Percentiles rank a stretch among this genome's conserved stretches.
phyloP scores from a whole-genome alignment of 306 rosid species.

The Rosa rugosa region DNA sequence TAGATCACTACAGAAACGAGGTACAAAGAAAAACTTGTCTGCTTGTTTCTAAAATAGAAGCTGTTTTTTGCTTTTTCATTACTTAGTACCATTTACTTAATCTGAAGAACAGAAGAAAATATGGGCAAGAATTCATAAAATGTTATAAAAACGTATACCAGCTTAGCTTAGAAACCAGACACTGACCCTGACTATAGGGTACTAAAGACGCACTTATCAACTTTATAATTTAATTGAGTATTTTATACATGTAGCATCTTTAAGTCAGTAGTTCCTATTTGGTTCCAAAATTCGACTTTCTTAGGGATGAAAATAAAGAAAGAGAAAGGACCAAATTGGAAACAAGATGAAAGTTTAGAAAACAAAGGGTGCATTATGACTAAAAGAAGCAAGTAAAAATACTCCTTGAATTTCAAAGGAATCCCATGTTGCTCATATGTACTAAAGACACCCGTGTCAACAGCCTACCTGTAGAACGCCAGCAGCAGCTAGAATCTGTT shows the following conservation, averaged over 20 bases:
- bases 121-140: not conserved
- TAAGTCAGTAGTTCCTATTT: not conserved
- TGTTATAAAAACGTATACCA: not conserved
- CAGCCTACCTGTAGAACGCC: slow-evolving; percentile 70
- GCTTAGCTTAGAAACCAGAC: not conserved
- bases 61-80: not conserved
- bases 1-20: not conserved
- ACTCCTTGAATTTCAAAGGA: not conserved
- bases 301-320: not conserved
- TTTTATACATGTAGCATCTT: not conserved
- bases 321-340: not conserved
- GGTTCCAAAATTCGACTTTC: not conserved
- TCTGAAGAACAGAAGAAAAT: not conserved
- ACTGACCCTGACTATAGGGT: no score
- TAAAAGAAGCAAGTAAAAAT: not conserved
- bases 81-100: not conserved
- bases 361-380: not conserved
- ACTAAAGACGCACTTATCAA: not conserved
- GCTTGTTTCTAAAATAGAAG: not conserved
- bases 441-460: not conserved
- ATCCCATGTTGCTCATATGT: not conserved
- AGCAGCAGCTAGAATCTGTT: slow-evolving; percentile 82
- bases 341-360: not conserved
- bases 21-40: not conserved
- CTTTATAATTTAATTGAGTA: not conserved